phyloP scores from a whole-genome alignment of 257 asterid genomes.

The Ophiorrhiza pumila region DNA sequence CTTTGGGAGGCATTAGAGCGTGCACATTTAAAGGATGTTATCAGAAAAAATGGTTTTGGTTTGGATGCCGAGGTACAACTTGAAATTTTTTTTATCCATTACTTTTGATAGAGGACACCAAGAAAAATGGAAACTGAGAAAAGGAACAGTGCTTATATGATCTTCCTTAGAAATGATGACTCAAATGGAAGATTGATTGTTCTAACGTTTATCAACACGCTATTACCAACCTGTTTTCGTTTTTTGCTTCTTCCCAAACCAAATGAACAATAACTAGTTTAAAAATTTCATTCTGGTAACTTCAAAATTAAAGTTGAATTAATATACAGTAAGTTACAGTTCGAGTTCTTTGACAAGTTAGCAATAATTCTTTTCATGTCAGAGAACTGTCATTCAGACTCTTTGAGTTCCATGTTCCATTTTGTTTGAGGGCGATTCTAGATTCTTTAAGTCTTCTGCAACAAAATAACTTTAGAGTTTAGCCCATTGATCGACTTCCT shows the following conservation, averaged over 20 bases:
- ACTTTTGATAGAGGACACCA: not conserved
- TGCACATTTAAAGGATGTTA: slow-evolving; percentile 74
- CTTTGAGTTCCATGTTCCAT: not conserved
- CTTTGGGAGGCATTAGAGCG: slow-evolving; percentile 91
- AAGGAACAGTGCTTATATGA: not conserved
- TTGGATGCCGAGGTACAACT: slow-evolving; percentile 77
- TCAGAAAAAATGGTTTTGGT: slow-evolving; percentile 61
- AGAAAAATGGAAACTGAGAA: not conserved
- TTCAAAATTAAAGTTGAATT: too few species aligned
- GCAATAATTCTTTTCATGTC: too few species aligned
- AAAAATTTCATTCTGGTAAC: too few species aligned
- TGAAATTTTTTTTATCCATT: not conserved
- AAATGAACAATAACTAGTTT: too few species aligned
- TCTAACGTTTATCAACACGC: not conserved
- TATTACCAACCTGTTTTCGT: not conserved
- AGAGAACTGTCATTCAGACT: too few species aligned
- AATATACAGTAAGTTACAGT: too few species aligned
- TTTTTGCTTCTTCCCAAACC: not conserved
- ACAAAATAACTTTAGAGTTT: not conserved
- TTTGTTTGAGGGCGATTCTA: not conserved
- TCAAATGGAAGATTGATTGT: not conserved
- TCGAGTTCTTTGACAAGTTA: too few species aligned
- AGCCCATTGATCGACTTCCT: not conserved
- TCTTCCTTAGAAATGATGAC: not conserved
- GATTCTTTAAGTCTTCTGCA: not conserved